phyloP scores from a whole-genome alignment of 345 rosid genomes.

The Acer campestre region DNA sequence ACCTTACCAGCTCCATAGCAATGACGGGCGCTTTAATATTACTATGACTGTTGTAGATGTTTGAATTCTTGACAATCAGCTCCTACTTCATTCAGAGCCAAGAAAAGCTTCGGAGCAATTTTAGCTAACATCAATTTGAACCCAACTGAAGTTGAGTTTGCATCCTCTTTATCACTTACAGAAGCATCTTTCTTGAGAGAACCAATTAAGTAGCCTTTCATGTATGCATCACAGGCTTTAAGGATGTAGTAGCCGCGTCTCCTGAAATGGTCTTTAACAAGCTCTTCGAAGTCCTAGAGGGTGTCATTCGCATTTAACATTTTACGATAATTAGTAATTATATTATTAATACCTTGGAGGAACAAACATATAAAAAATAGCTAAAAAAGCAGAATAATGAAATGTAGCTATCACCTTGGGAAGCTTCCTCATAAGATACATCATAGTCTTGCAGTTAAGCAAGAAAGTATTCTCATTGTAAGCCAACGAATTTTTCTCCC shows the following conservation, averaged over 20 bases:
- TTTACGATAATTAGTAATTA: not conserved
- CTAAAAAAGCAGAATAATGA: not conserved
- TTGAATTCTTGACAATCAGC: slow-evolving; percentile 66
- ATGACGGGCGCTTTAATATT: slow-evolving; percentile 2
- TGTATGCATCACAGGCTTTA: slow-evolving; percentile 90
- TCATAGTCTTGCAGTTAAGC: slow-evolving; percentile 93
- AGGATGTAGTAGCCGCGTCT: slow-evolving; percentile 85
- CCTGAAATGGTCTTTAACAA: slow-evolving; percentile 76
- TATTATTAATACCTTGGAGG: not conserved
- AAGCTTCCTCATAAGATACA: slow-evolving; percentile 84
- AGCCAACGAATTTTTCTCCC: slow-evolving; percentile 90
- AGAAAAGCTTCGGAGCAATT: slow-evolving; percentile 75
- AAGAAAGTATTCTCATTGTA: slow-evolving; percentile 94
- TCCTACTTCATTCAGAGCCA: slow-evolving; percentile 65
- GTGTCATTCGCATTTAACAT: slow-evolving; percentile 7
- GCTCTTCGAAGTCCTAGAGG: slow-evolving; percentile 77
- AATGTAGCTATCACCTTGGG: slow-evolving; percentile 65
- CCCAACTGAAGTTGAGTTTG: slow-evolving; percentile 79
- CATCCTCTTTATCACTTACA: slow-evolving; percentile 37
- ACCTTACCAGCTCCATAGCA: slow-evolving; percentile 32
- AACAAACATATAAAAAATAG: not conserved
- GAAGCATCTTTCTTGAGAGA: slow-evolving; percentile 80
- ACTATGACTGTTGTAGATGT: slow-evolving; percentile 45
- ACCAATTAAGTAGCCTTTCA: slow-evolving; percentile 90
- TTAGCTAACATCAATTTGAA: slow-evolving; percentile 94